Percentiles rank a stretch among this genome's conserved stretches.
Evolutionary conservation across 805 yeast species (phyloP).

Genomic region (Yamadazyma akitaensis): DNA sequence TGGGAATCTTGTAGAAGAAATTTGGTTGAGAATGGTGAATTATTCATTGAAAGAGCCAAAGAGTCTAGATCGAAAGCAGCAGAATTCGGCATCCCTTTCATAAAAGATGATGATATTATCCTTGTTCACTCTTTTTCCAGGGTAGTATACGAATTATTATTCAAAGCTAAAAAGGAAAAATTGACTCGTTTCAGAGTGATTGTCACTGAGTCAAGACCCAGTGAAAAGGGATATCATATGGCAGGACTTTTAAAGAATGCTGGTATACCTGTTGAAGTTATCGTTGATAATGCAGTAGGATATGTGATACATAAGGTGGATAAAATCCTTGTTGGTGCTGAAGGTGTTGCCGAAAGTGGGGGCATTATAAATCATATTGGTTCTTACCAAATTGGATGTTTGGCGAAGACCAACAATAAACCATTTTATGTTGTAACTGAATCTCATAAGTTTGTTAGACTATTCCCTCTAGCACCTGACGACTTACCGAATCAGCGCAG

Average conservation of each 20-base stretch:
- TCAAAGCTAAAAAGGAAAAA: conserved; percentile 68
- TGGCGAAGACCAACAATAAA: conserved; percentile 85
- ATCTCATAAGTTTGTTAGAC: conserved; percentile 91
- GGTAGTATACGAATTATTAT: conserved; percentile 75
- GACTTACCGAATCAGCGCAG: conserved; percentile 64
- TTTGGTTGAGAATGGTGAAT: conserved; percentile 87
- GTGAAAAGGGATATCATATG: conserved; percentile 69
- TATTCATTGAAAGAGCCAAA: conserved; percentile 88
- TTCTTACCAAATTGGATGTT: conserved; percentile 88
- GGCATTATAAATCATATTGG: conserved; percentile 96
- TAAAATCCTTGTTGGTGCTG: conserved; percentile 95
- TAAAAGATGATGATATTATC: conserved; percentile 87
- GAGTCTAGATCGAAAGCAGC: conserved; percentile 87
- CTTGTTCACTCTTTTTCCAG: conserved; percentile 90
- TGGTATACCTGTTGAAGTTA: conserved; percentile 82
- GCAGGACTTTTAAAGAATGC: conserved; percentile 61
- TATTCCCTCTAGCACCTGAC: conserved; percentile 91
- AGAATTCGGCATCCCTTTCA: conserved; percentile 80
- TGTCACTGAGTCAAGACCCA: conserved; percentile 91
- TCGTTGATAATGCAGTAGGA: conserved; percentile 93
- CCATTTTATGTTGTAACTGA: conserved; percentile 95
- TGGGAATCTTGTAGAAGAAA: conserved; percentile 92
- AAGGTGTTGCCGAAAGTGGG: conserved; percentile 98
- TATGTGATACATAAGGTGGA: conserved; percentile 87
- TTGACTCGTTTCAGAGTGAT: conserved; percentile 82